Evolutionary conservation across 2,329 filamentous ascomycete genomes (phyloP).

Genomic region (Exophiala xenobiotica): DNA sequence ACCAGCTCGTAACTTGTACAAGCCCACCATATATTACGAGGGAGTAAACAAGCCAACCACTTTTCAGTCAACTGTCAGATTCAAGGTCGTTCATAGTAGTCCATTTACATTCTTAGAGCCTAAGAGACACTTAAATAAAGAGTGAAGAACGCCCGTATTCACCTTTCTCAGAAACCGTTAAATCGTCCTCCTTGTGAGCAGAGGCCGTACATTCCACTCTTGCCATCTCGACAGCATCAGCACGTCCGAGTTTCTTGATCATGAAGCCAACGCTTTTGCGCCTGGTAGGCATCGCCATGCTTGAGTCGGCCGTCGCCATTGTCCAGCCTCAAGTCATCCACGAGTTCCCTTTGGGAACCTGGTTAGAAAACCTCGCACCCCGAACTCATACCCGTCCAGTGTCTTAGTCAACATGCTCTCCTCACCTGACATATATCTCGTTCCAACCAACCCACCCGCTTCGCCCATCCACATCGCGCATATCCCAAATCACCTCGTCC

Average conservation of each 20-base stretch:
- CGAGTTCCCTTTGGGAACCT: background rate
- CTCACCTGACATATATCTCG: background rate
- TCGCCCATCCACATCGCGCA: constrained; percentile 24
- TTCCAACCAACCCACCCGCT: background rate
- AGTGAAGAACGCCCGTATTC: too few relatives aligned
- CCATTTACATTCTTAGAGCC: too few relatives aligned
- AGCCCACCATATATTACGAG: too few relatives aligned
- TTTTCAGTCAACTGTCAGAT: too few relatives aligned
- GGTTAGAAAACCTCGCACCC: background rate
- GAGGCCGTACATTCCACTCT: too few relatives aligned
- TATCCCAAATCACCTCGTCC: constrained; percentile 32
- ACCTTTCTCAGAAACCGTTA: too few relatives aligned
- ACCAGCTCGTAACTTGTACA: too few relatives aligned
- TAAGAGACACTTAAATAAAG: too few relatives aligned
- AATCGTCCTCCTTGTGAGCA: too few relatives aligned
- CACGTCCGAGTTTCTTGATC: background rate
- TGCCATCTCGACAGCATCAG: too few relatives aligned
- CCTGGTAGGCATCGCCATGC: background rate
- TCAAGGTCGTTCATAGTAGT: too few relatives aligned
- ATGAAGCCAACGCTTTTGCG: background rate
- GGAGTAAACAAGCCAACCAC: too few relatives aligned
- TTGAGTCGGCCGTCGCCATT: background rate
- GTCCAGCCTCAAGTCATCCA: background rate
- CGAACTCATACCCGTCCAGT: background rate
- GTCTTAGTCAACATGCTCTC: background rate